These are phyloP conservation scores for Volvox africanus DNA, from an alignment of 139 green algal genomes.

Conservation along the genomic window DNA sequence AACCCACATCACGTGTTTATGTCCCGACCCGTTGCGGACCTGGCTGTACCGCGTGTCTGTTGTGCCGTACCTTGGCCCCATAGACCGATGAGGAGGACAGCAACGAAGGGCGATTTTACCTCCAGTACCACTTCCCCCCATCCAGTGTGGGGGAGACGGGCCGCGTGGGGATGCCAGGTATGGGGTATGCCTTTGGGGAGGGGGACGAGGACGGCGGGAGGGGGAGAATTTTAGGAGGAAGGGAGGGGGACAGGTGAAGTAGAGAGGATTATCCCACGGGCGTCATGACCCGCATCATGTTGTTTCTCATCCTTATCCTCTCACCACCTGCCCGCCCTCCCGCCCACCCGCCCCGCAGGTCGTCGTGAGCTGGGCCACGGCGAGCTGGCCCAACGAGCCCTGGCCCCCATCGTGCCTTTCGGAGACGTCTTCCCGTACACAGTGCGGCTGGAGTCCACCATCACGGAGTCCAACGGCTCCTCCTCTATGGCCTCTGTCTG, in stretches of 20 bases:
- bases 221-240: background rate
- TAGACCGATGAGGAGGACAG: constrained; percentile 46
- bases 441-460: constrained; percentile 92
- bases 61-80: no score
- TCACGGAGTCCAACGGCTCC: constrained; percentile 98
- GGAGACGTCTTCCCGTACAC: constrained; percentile 84
- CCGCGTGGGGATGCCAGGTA: constrained; percentile 70
- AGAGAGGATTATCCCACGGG: no score
- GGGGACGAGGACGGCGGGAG: no score
- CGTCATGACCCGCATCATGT: no score
- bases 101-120: constrained; percentile 88
- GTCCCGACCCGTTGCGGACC: no score
- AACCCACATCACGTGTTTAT: no score
- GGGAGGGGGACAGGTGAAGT: background rate
- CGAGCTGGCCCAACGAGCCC: constrained; percentile 88
- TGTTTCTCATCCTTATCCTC: background rate
- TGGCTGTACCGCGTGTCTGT: no score
- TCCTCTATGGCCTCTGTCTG: constrained; percentile 97
- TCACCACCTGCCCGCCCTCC: background rate
- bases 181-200: background rate
- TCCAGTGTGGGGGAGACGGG: constrained; percentile 93
- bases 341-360: constrained; percentile 37
- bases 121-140: constrained; percentile 99
- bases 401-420: constrained; percentile 84
- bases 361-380: constrained; percentile 94